Percentiles rank a stretch among this genome's conserved stretches.
These are phyloP conservation scores for Silene coronaria DNA, from an alignment of 179 eudicot species.

Conservation along the genomic window DNA sequence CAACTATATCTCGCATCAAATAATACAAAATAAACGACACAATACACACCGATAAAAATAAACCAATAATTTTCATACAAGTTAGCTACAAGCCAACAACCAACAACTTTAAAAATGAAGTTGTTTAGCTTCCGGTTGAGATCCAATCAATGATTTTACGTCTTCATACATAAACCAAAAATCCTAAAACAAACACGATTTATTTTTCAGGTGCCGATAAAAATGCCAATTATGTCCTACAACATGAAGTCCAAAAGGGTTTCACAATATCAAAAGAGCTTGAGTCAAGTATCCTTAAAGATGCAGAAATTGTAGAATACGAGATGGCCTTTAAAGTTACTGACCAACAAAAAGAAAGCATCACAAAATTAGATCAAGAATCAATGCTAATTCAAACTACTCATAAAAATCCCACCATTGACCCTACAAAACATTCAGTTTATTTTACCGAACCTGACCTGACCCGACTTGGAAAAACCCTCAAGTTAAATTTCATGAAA, in stretches of 20 bases:
- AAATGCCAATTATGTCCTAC: not conserved
- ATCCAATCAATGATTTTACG: no score
- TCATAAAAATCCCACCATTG: not conserved
- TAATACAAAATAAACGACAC: no score
- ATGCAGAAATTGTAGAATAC: not conserved
- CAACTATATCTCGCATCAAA: no score
- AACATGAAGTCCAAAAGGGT: not conserved
- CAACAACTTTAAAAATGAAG: no score
- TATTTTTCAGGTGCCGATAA: not conserved
- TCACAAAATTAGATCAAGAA: no score
- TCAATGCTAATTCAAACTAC: not conserved
- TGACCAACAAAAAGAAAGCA: no score
- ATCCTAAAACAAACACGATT: not conserved
- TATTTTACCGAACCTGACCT: slow-evolving; percentile 5
- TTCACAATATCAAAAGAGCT: not conserved
- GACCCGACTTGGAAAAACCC: not conserved
- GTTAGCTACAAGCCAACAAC: no score
- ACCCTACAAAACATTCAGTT: not conserved
- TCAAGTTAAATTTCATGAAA: slow-evolving; percentile 6
- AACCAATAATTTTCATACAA: no score
- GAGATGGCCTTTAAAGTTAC: not conserved
- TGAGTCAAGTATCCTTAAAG: slow-evolving; percentile 3
- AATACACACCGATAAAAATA: no score
- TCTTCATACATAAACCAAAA: no score
- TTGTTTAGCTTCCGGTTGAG: no score